These are phyloP conservation scores for Stentor coeruleus DNA, from an alignment of 73 alveolate genomes.

Conservation along the genomic window DNA sequence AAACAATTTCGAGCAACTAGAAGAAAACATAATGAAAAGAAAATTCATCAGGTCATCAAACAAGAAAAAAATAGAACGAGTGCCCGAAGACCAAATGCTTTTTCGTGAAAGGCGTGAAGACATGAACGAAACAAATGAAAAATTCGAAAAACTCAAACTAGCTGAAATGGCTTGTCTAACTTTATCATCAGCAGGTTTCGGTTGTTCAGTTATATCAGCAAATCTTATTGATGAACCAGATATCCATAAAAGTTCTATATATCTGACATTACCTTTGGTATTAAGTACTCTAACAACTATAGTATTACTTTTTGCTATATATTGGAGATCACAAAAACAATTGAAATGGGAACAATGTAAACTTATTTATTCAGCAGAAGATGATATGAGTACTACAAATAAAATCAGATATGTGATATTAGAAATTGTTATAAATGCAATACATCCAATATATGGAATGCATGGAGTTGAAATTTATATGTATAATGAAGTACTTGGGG, in stretches of 20 bases:
- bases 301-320: neutral
- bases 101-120: neutral
- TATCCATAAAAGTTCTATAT: neutral
- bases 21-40: no score
- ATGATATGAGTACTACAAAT: neutral
- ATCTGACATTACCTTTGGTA: neutral
- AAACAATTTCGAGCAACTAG: no score
- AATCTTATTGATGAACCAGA: neutral
- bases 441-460: conserved; percentile 20
- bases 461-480: neutral
- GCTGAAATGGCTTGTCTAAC: neutral
- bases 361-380: neutral
- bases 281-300: neutral
- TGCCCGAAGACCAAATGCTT: neutral
- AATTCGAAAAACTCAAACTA: neutral
- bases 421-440: conserved; percentile 3
- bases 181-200: neutral
- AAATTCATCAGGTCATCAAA: no score
- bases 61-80: no score
- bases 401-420: neutral
- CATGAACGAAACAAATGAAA: neutral
- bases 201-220: neutral
- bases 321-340: neutral
- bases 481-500: neutral
- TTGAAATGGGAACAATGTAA: conserved; percentile 5